These are phyloP conservation scores for Bretschneidera sinensis DNA, from an alignment of 345 rosid species.

Conservation along the genomic window DNA sequence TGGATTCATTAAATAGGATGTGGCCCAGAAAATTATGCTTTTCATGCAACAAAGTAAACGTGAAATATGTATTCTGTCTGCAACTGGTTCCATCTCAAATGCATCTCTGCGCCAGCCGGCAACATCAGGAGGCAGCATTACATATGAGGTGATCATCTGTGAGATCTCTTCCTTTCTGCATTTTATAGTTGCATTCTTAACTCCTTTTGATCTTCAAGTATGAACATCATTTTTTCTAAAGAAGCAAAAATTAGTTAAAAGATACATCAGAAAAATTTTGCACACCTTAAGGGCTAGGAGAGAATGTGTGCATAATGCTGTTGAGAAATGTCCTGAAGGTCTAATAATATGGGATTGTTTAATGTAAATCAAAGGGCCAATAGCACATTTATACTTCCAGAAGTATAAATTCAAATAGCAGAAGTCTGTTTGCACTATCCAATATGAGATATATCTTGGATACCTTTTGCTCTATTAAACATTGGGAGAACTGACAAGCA, in stretches of 20 bases:
- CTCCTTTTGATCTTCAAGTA: slow-evolving; percentile 3
- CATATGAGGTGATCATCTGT: slow-evolving; percentile 64
- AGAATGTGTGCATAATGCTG: neutral
- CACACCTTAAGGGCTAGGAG: neutral
- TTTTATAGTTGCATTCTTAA: neutral
- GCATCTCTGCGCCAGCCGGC: slow-evolving; percentile 81
- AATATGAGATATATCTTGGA: neutral
- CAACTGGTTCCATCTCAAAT: slow-evolving; percentile 74
- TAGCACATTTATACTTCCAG: neutral
- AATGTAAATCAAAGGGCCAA: too few relatives aligned
- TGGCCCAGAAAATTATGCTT: slow-evolving; percentile 59
- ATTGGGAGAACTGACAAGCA: neutral
- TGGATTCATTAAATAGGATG: slow-evolving; percentile 57
- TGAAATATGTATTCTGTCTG: slow-evolving; percentile 81
- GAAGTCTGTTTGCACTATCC: neutral
- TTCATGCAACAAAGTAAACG: slow-evolving; percentile 78
- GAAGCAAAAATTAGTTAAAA: neutral
- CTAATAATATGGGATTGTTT: too few relatives aligned
- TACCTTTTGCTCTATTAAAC: too few relatives aligned
- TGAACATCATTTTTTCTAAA: neutral
- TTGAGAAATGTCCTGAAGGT: neutral
- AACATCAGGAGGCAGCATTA: slow-evolving; percentile 68
- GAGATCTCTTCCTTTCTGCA: neutral
- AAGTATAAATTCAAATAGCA: neutral
- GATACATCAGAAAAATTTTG: neutral